These are phyloP conservation scores for Neonectria ditissima DNA, from an alignment of 2,329 filamentous ascomycete genomes.

Conservation along the genomic window DNA sequence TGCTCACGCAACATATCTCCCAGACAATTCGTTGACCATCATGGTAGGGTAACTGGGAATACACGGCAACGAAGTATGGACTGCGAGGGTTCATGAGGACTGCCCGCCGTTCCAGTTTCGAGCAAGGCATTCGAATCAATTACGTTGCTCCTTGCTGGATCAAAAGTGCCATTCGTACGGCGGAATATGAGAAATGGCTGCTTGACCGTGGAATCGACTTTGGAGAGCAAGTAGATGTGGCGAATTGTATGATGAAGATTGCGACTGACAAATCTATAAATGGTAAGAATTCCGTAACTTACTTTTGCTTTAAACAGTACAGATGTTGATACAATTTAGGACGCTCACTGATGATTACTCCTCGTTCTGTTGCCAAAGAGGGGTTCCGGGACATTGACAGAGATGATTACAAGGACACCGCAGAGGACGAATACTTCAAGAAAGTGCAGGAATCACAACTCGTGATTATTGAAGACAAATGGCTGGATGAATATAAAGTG, in stretches of 20 bases:
- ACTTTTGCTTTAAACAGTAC: no score
- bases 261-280: constrained; percentile 48
- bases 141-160: constrained; percentile 60
- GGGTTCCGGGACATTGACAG: constrained; percentile 38
- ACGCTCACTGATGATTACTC: constrained; percentile 38
- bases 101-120: constrained; percentile 32
- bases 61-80: constrained; percentile 37
- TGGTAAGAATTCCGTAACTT: constrained; percentile 12
- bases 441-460: constrained; percentile 32
- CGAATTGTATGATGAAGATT: constrained; percentile 50
- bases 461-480: constrained; percentile 37
- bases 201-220: constrained; percentile 55
- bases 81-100: constrained; percentile 36
- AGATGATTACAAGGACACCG: constrained; percentile 36
- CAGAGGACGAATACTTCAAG: constrained; percentile 34
- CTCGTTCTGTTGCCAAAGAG: constrained; percentile 32
- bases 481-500: constrained; percentile 35
- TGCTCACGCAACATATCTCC: background rate
- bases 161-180: constrained; percentile 50
- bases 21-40: no score
- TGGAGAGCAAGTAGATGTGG: constrained; percentile 49
- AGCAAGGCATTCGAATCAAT: constrained; percentile 60
- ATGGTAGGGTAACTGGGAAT: constrained; percentile 38
- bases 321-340: constrained; percentile 18
- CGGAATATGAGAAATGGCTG: constrained; percentile 56